Percentiles rank a stretch among this genome's conserved stretches.
phyloP scores from a whole-genome alignment of 2,329 filamentous ascomycete species.

The Phialophora expanda region DNA sequence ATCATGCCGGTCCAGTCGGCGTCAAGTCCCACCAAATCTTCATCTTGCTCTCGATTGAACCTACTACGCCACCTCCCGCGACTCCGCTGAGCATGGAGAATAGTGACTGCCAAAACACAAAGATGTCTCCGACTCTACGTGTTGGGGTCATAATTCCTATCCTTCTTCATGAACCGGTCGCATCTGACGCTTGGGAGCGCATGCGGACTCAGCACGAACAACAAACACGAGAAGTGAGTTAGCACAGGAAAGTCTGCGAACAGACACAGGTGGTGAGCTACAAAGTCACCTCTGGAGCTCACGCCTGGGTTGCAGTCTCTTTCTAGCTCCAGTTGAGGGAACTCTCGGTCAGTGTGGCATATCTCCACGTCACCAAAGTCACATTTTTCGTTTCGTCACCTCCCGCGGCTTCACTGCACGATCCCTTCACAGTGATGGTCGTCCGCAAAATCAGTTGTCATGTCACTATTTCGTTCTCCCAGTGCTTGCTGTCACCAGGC shows the following conservation, averaged over 20 bases:
- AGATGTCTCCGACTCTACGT: neutral
- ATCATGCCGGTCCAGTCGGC: neutral
- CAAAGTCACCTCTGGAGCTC: neutral
- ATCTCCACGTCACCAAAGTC: neutral
- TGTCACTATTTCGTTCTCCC: neutral
- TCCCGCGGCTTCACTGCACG: neutral
- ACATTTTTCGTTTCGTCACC: neutral
- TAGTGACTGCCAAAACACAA: neutral
- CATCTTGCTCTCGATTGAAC: neutral
- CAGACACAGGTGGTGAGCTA: neutral
- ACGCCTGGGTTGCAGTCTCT: neutral
- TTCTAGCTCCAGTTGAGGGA: neutral
- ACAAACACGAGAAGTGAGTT: neutral
- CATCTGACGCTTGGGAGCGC: neutral
- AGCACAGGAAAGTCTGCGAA: neutral
- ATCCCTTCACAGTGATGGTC: neutral
- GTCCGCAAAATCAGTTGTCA: neutral
- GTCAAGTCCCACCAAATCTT: neutral
- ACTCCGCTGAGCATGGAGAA: neutral
- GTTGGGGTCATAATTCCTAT: neutral
- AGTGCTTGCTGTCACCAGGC: neutral
- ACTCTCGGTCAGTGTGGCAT: neutral
- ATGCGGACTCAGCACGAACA: neutral
- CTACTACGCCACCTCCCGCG: neutral
- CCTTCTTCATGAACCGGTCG: neutral